A percentile compares a stretch with the other conserved stretches of the same genome.
phyloP scores from a whole-genome alignment of 2,329 filamentous ascomycete genomes.

The Pyricularia grisea region DNA sequence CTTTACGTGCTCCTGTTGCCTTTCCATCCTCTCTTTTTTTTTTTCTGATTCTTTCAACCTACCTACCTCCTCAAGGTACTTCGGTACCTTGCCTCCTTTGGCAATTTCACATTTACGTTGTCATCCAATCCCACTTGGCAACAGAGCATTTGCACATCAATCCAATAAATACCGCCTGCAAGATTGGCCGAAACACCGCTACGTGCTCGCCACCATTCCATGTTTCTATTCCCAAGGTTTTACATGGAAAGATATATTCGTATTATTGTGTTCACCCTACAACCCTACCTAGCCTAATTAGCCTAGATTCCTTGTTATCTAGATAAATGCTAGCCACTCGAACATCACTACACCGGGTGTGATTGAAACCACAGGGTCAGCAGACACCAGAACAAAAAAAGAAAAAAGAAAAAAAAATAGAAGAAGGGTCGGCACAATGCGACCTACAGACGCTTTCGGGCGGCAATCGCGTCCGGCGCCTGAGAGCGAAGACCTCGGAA shows the following conservation, averaged over 20 bases:
- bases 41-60: not conserved
- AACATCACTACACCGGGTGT: not conserved
- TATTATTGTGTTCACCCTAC: not conserved
- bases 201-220: not conserved
- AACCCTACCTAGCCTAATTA: not conserved
- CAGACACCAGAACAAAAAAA: not conserved
- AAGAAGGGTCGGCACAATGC: constrained; percentile 21
- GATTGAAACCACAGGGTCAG: not conserved
- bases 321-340: not conserved
- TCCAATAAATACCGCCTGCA: not conserved
- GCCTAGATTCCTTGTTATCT: not conserved
- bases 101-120: not conserved
- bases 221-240: not conserved
- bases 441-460: constrained; percentile 31
- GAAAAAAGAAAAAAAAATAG: too few species aligned
- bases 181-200: not conserved
- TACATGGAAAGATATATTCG: not conserved
- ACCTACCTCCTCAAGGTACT: not conserved
- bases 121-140: not conserved
- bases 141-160: not conserved
- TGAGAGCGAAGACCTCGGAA: constrained; percentile 19
- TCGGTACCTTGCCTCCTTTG: not conserved
- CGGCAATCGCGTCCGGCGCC: constrained; percentile 27
- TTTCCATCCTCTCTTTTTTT: not conserved
- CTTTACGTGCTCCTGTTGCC: not conserved